A percentile compares a stretch with the other conserved stretches of the same genome.
These are phyloP conservation scores for Xylaria palmicola DNA, from an alignment of 495 filamentous ascomycete species.

Conservation along the genomic window DNA sequence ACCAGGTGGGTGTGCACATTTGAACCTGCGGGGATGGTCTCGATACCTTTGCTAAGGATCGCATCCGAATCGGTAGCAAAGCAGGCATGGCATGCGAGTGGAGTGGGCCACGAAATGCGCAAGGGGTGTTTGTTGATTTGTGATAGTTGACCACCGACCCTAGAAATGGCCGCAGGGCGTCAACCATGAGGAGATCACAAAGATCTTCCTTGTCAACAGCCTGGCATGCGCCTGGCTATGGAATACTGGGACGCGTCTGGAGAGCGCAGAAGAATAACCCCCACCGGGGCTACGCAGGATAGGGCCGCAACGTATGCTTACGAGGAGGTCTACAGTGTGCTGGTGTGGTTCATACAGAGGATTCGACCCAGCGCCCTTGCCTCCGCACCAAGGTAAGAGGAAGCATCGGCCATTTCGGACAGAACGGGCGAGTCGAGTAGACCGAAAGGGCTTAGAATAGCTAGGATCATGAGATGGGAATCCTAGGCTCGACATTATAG, in stretches of 20 bases:
- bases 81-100: slow-evolving; percentile 33
- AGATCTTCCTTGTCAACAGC: slow-evolving; percentile 32
- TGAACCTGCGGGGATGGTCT: slow-evolving; percentile 34
- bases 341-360: background rate
- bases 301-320: slow-evolving; percentile 7
- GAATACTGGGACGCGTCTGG: slow-evolving; percentile 14
- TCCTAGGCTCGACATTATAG: background rate
- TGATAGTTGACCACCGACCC: slow-evolving; percentile 31
- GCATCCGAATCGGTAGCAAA: slow-evolving; percentile 39
- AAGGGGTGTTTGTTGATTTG: slow-evolving; percentile 34
- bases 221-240: background rate
- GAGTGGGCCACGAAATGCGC: slow-evolving; percentile 31
- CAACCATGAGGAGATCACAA: slow-evolving; percentile 32
- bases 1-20: slow-evolving; percentile 37
- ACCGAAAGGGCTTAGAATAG: background rate
- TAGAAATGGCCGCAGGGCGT: slow-evolving; percentile 29
- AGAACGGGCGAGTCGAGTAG: background rate
- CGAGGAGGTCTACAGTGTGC: background rate
- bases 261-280: slow-evolving; percentile 1
- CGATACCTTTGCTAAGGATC: slow-evolving; percentile 32
- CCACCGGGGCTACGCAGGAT: slow-evolving; percentile 6
- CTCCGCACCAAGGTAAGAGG: background rate
- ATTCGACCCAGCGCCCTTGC: slow-evolving; percentile 8
- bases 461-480: background rate
- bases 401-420: background rate